Base-by-base conservation (phyloP, 2,329 filamentous ascomycete species). In the Phialocephala sp. region DNA sequence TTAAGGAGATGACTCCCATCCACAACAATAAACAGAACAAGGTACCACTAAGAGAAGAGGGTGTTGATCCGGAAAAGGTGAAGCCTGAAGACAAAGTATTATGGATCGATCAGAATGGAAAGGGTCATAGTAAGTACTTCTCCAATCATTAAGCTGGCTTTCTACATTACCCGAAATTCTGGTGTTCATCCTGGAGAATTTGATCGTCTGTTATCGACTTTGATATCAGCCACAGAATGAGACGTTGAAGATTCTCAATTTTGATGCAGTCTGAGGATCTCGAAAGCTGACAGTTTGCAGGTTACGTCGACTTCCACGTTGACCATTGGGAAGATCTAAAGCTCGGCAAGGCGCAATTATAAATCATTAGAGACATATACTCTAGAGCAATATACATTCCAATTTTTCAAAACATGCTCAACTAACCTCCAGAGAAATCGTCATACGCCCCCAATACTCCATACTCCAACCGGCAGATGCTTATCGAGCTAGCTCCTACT, bases 1-100 rank as follows among this genome's bases (percentile, higher is more conserved):
- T 91, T 24, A 79, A 83, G 50, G 80, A 80, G 41, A 82, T 84
- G 63, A 85, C 83, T 32, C 85, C 89, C 6, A 90, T 87, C 72
- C 88, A 91, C 74, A 94, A 93, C 72, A 90, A 92, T 76, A 94
- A 94, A 79, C 91, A 93, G 78, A 91, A 92, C 74, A 94, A 94
- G 76, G 84, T 89, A 1, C 88, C 88, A 0, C 79, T 93, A 55
- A 83, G 89, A 72, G 84, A 85, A 55, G 88, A 91, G 68, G 90
- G 89, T 0, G 84, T 91, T 15, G 85, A 91, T 74, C 84, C 86
- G 1, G 76, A 77, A 27, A 81, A 81, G 73, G 78, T 82, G 4
- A 74, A 77, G 24, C 70, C 69, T 0, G 75, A 77, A 1, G 83
- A 85, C 62, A 72, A 77, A 35, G 63, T 86, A 2, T 76, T 82